phyloP scores from a whole-genome alignment of 1,284 basidiomycete genomes.

The Cryptococcus sp. region DNA sequence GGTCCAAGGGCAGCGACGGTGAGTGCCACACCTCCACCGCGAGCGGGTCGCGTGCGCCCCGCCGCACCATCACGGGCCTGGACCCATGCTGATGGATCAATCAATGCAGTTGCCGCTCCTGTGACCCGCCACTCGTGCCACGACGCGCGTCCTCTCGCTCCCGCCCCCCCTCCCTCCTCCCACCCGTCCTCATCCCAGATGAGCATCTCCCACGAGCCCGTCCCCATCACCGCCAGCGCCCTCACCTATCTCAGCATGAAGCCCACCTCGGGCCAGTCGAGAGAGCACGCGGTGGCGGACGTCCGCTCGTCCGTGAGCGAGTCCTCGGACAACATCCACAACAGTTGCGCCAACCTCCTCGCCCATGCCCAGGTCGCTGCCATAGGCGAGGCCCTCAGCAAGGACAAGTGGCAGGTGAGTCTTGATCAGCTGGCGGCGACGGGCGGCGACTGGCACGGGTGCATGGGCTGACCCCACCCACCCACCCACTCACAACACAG shows the following conservation, averaged over 20 bases:
- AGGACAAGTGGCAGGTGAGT: constrained; percentile 38
- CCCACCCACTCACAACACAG: no score
- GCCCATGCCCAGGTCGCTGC: constrained; percentile 14
- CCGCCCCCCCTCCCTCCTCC: constrained; percentile 6
- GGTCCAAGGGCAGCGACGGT: constrained; percentile 6
- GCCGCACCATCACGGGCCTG: no score
- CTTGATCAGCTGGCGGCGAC: not conserved
- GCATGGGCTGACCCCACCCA: not conserved
- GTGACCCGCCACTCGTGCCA: not conserved
- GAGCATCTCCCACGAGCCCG: constrained; percentile 16
- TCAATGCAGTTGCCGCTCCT: not conserved
- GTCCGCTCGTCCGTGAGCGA: constrained; percentile 7
- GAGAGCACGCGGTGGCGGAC: constrained; percentile 14
- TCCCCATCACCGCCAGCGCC: constrained; percentile 23
- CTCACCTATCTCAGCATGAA: constrained; percentile 24
- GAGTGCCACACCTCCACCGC: not conserved
- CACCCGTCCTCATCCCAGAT: constrained; percentile 2
- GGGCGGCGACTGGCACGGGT: no score
- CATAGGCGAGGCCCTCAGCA: constrained; percentile 22
- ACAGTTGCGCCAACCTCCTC: constrained; percentile 11
- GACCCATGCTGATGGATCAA: no score
- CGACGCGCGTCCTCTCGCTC: not conserved
- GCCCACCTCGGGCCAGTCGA: constrained; percentile 12
- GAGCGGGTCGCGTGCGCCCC: not conserved
- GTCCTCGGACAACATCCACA: constrained; percentile 8